Evolutionary conservation across 2,329 filamentous ascomycete genomes (phyloP).

Genomic region (Calonectria pauciramosa): DNA sequence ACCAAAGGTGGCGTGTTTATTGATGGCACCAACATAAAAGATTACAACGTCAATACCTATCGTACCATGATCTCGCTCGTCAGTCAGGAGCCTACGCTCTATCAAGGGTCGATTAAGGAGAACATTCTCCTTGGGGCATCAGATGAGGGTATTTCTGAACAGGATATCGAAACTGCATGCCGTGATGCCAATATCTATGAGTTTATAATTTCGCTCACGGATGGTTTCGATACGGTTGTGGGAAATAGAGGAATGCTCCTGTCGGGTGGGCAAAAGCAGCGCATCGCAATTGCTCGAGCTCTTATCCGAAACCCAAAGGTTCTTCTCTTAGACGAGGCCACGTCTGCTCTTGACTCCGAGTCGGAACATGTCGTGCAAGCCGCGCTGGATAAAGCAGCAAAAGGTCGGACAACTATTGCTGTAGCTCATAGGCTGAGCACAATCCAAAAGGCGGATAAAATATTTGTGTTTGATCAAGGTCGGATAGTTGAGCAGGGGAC

Average conservation of each 20-base stretch:
- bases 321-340: slow-evolving; percentile 8
- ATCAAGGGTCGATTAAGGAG: slow-evolving; percentile 61
- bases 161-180: slow-evolving; percentile 50
- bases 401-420: slow-evolving; percentile 13
- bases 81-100: slow-evolving; percentile 47
- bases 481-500: slow-evolving; percentile 3
- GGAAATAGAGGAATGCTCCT: slow-evolving; percentile 8
- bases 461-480: slow-evolving; percentile 11
- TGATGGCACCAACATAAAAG: slow-evolving; percentile 40
- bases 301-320: slow-evolving; percentile 11
- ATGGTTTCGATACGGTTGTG: neutral
- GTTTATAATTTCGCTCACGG: neutral
- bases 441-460: slow-evolving; percentile 5
- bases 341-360: slow-evolving; percentile 14
- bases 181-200: slow-evolving; percentile 15
- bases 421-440: slow-evolving; percentile 10
- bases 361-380: slow-evolving; percentile 3
- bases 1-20: slow-evolving; percentile 47
- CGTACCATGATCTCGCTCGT: slow-evolving; percentile 46
- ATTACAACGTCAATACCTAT: slow-evolving; percentile 38
- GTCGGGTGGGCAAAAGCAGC: slow-evolving; percentile 17
- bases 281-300: slow-evolving; percentile 14
- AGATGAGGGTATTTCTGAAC: slow-evolving; percentile 44
- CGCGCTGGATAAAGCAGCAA: slow-evolving; percentile 10
- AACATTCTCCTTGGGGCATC: slow-evolving; percentile 62